Percentiles rank a stretch among this genome's conserved stretches.
These are phyloP conservation scores for Ophiostoma quercus DNA, from an alignment of 2,329 filamentous ascomycete species.

Conservation along the genomic window DNA sequence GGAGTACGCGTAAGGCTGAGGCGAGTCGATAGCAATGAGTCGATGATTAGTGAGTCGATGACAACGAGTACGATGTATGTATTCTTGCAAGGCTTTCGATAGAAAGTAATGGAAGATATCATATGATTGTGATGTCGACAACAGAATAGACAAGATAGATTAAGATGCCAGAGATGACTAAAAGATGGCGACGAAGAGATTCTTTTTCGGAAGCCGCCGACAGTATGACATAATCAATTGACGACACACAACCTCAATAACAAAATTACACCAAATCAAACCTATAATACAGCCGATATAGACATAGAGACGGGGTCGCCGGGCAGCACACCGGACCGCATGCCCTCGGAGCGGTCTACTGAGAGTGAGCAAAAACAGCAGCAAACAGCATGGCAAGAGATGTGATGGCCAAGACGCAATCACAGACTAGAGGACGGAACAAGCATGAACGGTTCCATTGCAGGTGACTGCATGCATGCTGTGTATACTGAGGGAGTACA, in stretches of 20 bases:
- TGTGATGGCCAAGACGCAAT: constrained; percentile 4
- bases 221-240: neutral
- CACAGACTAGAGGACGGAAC: neutral
- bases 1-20: constrained; percentile 4
- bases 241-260: neutral
- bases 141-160: too few relatives aligned
- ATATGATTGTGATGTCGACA: neutral
- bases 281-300: neutral
- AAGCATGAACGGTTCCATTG: constrained; percentile 3
- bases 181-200: neutral
- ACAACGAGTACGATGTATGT: too few relatives aligned
- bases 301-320: neutral
- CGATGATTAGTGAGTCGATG: neutral
- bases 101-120: neutral
- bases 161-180: neutral
- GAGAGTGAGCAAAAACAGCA: too few relatives aligned
- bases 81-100: neutral
- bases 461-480: neutral
- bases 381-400: neutral
- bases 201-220: neutral
- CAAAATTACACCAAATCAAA: neutral
- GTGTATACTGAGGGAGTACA: neutral
- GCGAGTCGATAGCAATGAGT: neutral
- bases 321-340: neutral
- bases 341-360: neutral